Base-by-base conservation (phyloP, 768 basidiomycete species). In the Collybia nuda region DNA sequence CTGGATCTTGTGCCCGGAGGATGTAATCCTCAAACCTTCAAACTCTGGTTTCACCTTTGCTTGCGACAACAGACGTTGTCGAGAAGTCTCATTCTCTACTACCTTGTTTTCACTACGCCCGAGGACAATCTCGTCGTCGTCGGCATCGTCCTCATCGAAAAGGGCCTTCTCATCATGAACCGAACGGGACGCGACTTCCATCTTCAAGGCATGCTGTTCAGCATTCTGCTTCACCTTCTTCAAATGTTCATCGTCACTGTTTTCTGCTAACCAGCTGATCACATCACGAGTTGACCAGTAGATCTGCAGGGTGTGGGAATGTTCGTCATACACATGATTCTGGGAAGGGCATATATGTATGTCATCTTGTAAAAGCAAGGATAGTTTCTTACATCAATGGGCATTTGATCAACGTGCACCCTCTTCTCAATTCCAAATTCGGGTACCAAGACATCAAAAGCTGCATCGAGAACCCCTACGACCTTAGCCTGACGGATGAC, bases 401-500 rank as follows among this genome's bases (percentile, higher is more conserved):
- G 96, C 92, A 99, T 97, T 71, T 98, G 94, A 65, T 98, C 97
- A 37, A 95, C 92, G 61, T 98, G 97, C 2, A 98, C 95, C 32
- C 97, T 83, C 76, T 99, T 99, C 75, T 99, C 97, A 58, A 99
- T 98, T 26, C 96, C 93, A 64, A 98, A 98, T 67, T 98, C 97
- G 37, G 93, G 90, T 11, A 98, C 85, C 26, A 96, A 73, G 23
- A 99, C 96, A 62, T 99, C 97, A 60, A 98, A 98, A 1, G 97
- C 97, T 45, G 93, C 90, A 62, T 99, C 97, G n/a, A 98, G 79
- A 26, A 99, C 96, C 52, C 89, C 88, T 40, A 95, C 88, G 52
- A 99, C 96, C 59, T 85, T 88, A n/a, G 93, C 97, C 65, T 91
- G 88, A 53, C 97, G 90, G 52, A 98, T 74, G 51, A 99, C 97